Base-by-base conservation (phyloP, 805 yeast species). In the Hyphopichia homilentoma region DNA sequence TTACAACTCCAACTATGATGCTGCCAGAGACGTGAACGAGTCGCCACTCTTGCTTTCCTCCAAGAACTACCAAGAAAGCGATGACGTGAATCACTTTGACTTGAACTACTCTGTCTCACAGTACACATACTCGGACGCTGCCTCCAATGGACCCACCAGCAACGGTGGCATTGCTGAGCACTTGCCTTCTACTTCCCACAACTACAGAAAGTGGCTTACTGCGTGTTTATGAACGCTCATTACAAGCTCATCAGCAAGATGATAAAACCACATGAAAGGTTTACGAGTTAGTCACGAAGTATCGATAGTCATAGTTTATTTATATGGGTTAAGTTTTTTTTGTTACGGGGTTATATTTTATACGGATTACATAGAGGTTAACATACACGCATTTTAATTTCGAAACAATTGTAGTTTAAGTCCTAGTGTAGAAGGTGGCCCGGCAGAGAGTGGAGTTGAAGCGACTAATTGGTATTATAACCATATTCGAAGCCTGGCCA, bases 121-220 rank as follows among this genome's bases (percentile, higher is more conserved):
- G 28, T 39, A 40, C 21, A 40, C 44, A n/a, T 21, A 19, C 13
- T 21, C 45, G 14, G 33, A 8, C 27, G 18, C 39, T 16, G 25
- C 34, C 16, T 17, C 35, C 43, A 31, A 38, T 33, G 35, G 21
- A 27, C n/a, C n/a, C n/a, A n/a, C n/a, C n/a, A 33, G 27, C 12
- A 35, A 31, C 21, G 12, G 24, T 16, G 28, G 33, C 32, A 33
- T 44, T 39, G 27, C 33, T 27, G 39, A 34, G 35, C 32, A 33
- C 7, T 19, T 49, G 16, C 48, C 50, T 19, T 54, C 65, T 18
- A 59, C 68, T 17, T 54, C 61, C 22, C 61, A 59, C 34, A 61
- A 61, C 44, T 61, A 61, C 43, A 50, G 68, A 32, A 58, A 61
- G 39, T 61, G 67, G 67, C 50, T 61, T 45, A 58, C 63, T 30